Base-by-base conservation (phyloP, 2,329 filamentous ascomycete genomes). In the Trichoderma sp. region DNA sequence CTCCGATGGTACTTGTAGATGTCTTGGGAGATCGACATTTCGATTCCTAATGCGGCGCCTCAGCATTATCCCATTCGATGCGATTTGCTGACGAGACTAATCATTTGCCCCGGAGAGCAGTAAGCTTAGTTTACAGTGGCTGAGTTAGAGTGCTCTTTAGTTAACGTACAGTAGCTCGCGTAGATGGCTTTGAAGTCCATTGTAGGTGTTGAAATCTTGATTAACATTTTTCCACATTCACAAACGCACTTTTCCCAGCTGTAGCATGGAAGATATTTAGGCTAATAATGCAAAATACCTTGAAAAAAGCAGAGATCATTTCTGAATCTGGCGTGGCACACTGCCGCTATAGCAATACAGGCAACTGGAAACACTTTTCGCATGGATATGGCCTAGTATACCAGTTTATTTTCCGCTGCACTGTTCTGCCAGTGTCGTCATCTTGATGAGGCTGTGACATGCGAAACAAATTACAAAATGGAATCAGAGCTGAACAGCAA, bases 401-500 rank as follows among this genome's bases (percentile, higher is more conserved):
- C 10, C 1, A n/a, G n/a, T 49, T 49, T 49, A 49, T 49, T 49
- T 24, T 49, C 46, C 46, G 46, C 46, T 13, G 59, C 10, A 52
- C 24, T 37, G 28, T 32, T 34, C 16, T 24, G 14, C 28, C 21
- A 52, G 18, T 63, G 59, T 37, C 59, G 59, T 63, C 59, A 63
- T 52, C 21, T 51, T 63, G 59, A 63, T 52, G 59, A 37, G 34
- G 59, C 59, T 14, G 46, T 63, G 39, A 24, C 59, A 37, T n/a
- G 4, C 14, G 13, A 8, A 59, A 10, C 18, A 52, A n/a, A 52
- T 5, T 28, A 18, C 37, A 10, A 21, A 30, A 63, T 49, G 46
- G 30, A 26, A 52, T 54, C 46, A 10, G 10, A 49, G 46, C 13
- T 49, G 11, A 11, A 6, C 46, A 13, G 18, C 30, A 4, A 30